A percentile compares a stretch with the other conserved stretches of the same genome.
These are phyloP conservation scores for Leishmania aethiopica DNA, from an alignment of 208 protist genomes.

Conservation along the genomic window DNA sequence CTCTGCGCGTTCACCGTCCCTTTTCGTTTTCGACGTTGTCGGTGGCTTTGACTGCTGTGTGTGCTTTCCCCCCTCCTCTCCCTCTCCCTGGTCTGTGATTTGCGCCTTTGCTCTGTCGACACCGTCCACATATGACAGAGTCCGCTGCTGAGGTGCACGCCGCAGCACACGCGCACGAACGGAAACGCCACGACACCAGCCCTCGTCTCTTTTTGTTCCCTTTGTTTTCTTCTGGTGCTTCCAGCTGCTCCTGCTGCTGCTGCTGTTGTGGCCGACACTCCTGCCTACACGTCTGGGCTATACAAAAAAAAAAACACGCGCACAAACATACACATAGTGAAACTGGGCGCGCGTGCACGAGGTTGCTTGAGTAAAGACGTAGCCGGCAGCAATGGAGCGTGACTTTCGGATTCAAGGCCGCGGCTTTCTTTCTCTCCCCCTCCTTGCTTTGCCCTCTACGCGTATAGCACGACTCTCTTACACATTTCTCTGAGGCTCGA, in stretches of 20 bases:
- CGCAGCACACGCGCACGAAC: not conserved
- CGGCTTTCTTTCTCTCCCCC: not conserved
- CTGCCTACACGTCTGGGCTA: not conserved
- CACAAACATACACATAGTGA: not conserved
- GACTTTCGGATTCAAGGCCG: not conserved
- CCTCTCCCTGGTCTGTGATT: not conserved
- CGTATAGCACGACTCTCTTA: not conserved
- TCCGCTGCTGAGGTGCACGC: not conserved
- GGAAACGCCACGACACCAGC: not conserved
- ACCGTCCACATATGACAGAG: not conserved
- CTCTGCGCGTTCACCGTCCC: not conserved
- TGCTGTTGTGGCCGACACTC: not conserved
- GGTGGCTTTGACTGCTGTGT: not conserved
- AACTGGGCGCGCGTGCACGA: not conserved
- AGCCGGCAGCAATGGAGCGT: not conserved
- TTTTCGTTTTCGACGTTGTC: slow-evolving; percentile 10
- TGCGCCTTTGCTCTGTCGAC: not conserved
- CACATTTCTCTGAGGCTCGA: not conserved
- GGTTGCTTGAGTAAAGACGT: not conserved
- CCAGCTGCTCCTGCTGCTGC: not conserved
- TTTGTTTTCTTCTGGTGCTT: slow-evolving; percentile 16
- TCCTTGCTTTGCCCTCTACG: not conserved
- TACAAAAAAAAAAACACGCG: not conserved
- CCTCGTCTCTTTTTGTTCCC: not conserved
- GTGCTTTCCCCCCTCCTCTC: not conserved